phyloP scores from a whole-genome alignment of 2,329 filamentous ascomycete genomes.

The Apiospora kogelbergensis region DNA sequence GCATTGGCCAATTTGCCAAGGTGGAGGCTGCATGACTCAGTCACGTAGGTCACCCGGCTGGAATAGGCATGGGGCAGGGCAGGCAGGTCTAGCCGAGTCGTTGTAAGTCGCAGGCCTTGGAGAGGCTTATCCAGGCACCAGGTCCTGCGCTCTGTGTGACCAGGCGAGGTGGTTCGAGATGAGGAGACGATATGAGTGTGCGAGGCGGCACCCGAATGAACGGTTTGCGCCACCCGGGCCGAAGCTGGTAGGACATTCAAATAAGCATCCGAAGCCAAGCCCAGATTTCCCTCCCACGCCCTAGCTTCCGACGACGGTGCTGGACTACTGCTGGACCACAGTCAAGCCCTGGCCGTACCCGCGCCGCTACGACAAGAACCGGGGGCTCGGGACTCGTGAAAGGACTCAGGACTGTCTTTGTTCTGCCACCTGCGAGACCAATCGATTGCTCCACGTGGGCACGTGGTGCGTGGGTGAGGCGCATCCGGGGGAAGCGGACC shows the following conservation, averaged over 20 bases:
- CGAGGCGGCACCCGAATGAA: too few relatives aligned
- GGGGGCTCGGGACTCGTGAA: neutral
- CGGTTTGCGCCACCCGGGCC: too few relatives aligned
- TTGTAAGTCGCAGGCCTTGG: neutral
- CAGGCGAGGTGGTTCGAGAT: too few relatives aligned
- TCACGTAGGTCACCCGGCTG: neutral
- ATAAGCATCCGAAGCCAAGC: neutral
- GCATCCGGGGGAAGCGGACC: too few relatives aligned
- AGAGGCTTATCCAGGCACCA: neutral
- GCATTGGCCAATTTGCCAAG: neutral
- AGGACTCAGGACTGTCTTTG: neutral
- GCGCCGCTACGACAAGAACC: neutral
- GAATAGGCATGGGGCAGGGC: neutral
- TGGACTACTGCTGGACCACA: neutral
- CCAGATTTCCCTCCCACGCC: neutral
- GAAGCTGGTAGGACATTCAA: neutral
- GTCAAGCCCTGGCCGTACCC: neutral
- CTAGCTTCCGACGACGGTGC: neutral
- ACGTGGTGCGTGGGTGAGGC: neutral
- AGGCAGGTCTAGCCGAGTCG: neutral
- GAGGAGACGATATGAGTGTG: too few relatives aligned
- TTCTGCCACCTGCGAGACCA: neutral
- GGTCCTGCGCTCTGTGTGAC: too few relatives aligned
- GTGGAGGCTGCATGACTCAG: neutral
- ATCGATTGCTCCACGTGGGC: neutral